Evolutionary conservation across 2,329 filamentous ascomycete species (phyloP), one percentile per base, ranked within the genome.

Genomic region (Fusarium subglutinans): DNA sequence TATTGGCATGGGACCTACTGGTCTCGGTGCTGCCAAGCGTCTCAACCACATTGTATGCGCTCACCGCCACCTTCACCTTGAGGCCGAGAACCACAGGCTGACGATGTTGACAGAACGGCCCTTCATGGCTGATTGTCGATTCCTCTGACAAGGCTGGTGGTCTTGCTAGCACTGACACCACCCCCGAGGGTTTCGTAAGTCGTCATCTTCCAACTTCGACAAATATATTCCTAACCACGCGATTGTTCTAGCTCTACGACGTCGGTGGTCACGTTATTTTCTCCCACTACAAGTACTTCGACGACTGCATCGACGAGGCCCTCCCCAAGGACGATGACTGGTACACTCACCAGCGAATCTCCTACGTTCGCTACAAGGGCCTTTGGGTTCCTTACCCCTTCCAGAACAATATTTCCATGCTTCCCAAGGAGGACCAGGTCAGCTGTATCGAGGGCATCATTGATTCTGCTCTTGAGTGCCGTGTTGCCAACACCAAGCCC

Each of bases 201-300:
- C 76, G 35, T 70, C 59, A 51, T 50, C 69, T 66, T 64, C 41
- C n/a, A 41, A 22, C 40, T 61, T 55, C 48, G 51, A 56, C 44
- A 13, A 30, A 64, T 72, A 53, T 67, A 22, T 66, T 10, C 47
- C 75, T 79, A 79, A 79, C 57, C 38, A 18, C 11, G 10, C 18
- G 35, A 40, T 54, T 54, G 28, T 28, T 67, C 28, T 81, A 98
- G 96, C 91, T 99, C 80, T 99, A 98, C 90, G 96, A 99, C 86
- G 96, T 99, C 79, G 95, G 95, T 83, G 95, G 95, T 79, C 95
- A 98, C 86, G 95, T 98, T 86, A 98, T 98, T 87, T 98, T 98
- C 90, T 98, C 95, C 79, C 95, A 98, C 90, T 99, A 99, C 93
- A 98, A 98, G 88, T 99, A 99, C 91, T 99, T 99, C 84, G 96